Conservation (phyloP, 2,329 filamentous ascomycete genomes). For the Paecilomyces sp. region DNA sequence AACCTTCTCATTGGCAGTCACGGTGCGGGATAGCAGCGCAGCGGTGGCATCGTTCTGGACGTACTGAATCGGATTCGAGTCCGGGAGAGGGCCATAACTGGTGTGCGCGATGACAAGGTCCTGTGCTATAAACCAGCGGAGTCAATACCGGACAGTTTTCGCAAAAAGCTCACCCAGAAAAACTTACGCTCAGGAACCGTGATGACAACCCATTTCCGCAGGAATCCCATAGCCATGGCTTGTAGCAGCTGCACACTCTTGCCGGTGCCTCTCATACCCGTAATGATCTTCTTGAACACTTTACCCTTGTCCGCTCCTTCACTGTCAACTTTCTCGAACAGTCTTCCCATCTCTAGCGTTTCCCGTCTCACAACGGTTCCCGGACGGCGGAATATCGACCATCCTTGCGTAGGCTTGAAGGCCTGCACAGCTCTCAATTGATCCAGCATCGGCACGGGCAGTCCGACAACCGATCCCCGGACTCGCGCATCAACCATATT, state of each 20-base stretch:
- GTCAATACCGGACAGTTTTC: background rate
- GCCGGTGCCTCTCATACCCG: constrained; percentile 66
- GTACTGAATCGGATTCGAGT: constrained; percentile 51
- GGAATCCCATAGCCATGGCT: constrained; percentile 70
- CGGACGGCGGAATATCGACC: constrained; percentile 77
- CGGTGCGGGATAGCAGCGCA: constrained; percentile 64
- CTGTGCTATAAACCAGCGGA: constrained; percentile 50
- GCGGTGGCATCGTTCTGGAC: constrained; percentile 72
- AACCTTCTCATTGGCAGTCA: constrained; percentile 62
- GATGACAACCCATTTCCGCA: constrained; percentile 83
- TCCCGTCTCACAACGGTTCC: constrained; percentile 71
- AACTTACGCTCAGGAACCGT: constrained; percentile 77
- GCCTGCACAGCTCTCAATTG: constrained; percentile 75
- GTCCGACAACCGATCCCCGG: constrained; percentile 59
- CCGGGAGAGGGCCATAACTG: constrained; percentile 66
- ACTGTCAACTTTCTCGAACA: constrained; percentile 51
- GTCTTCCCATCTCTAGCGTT: constrained; percentile 62
- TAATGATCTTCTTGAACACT: constrained; percentile 55
- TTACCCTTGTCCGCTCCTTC: constrained; percentile 28
- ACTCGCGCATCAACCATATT: constrained; percentile 50
- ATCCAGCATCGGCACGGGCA: constrained; percentile 67
- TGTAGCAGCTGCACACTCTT: constrained; percentile 86
- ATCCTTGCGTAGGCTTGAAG: constrained; percentile 85
- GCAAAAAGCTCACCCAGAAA: background rate
- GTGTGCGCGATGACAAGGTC: constrained; percentile 75